phyloP scores from a whole-genome alignment of 495 filamentous ascomycete species.

The Xylaria flabelliformis region DNA sequence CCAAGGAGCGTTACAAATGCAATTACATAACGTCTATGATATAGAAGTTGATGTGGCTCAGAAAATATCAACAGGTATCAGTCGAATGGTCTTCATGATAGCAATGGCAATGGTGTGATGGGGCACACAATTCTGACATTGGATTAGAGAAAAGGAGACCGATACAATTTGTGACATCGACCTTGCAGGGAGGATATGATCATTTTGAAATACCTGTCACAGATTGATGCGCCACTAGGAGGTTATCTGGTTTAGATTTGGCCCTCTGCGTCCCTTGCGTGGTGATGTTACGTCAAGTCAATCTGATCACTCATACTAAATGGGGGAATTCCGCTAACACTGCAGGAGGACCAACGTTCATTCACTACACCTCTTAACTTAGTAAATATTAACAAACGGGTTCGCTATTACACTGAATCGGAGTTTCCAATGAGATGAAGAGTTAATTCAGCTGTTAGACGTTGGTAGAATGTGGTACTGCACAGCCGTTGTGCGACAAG shows the following conservation, averaged over 20 bases:
- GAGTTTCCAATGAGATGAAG: neutral
- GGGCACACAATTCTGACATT: neutral
- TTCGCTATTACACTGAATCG: neutral
- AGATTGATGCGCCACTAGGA: neutral
- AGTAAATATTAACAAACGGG: neutral
- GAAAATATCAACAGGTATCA: neutral
- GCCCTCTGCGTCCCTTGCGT: neutral
- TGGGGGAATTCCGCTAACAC: neutral
- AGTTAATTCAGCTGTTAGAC: neutral
- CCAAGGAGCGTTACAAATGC: neutral
- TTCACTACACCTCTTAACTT: neutral
- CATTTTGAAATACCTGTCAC: no score
- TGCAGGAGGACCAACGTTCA: neutral
- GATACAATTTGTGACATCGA: no score
- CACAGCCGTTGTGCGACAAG: neutral
- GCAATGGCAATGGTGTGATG: neutral
- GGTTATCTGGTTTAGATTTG: neutral
- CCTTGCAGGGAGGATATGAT: neutral
- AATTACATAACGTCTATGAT: neutral
- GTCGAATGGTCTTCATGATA: no score
- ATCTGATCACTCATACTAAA: neutral
- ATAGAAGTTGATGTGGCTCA: neutral
- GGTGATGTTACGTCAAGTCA: neutral
- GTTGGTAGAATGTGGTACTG: neutral
- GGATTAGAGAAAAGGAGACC: neutral